Evolutionary conservation across 1,284 basidiomycete species (phyloP).

Genomic region (Ganoderma multipileum): DNA sequence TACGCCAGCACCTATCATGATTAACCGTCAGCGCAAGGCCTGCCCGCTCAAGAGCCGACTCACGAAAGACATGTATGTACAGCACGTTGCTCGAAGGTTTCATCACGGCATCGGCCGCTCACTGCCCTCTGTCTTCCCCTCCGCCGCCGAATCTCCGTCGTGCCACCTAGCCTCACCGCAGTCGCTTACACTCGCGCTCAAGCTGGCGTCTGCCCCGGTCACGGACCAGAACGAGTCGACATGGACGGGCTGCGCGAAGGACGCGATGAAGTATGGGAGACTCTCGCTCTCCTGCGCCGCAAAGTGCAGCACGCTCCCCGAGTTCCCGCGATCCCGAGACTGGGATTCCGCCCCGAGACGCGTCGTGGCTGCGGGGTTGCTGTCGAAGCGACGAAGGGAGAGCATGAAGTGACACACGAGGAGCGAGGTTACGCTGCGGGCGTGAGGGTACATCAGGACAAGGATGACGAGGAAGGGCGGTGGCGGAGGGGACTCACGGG

Average conservation of each 20-base stretch:
- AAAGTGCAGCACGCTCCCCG: background rate
- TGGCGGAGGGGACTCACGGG: background rate
- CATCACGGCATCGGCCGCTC: background rate
- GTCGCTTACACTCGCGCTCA: background rate
- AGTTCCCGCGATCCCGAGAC: background rate
- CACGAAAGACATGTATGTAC: background rate
- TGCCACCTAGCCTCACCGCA: background rate
- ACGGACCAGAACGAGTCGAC: background rate
- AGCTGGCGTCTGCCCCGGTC: background rate
- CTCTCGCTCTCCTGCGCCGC: background rate
- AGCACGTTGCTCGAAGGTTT: background rate
- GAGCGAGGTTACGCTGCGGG: background rate
- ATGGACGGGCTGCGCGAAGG: background rate
- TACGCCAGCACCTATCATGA: background rate
- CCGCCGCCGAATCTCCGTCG: background rate
- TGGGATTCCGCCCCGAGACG: background rate
- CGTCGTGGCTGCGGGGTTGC: background rate
- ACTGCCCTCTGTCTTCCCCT: background rate
- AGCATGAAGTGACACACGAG: conserved; percentile 2
- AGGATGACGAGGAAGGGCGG: background rate
- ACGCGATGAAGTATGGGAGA: background rate
- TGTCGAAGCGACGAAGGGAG: background rate
- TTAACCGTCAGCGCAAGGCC: background rate
- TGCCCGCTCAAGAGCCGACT: background rate
- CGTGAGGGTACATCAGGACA: background rate